Evolutionary conservation across 768 basidiomycete species (phyloP).

Genomic region (Podaxis sp.): DNA sequence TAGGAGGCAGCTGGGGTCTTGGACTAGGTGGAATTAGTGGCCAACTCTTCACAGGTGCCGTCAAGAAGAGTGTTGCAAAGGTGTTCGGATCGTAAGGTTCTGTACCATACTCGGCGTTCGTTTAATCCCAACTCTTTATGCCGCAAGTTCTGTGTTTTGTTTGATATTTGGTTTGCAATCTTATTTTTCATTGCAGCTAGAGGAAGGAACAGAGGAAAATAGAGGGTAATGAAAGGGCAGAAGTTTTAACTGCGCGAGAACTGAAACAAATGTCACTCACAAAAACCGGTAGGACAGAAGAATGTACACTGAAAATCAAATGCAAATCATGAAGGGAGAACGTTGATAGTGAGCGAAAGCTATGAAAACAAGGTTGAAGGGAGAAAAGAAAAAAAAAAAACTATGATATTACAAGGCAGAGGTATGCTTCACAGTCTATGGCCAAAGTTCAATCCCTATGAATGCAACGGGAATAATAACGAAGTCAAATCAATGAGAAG

Average conservation of each 20-base stretch:
- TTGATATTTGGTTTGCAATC: neutral
- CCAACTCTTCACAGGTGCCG: slow-evolving; percentile 74
- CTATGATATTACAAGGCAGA: slow-evolving; percentile 6
- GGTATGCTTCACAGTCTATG: slow-evolving; percentile 3
- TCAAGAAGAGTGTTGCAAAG: slow-evolving; percentile 76
- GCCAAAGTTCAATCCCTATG: slow-evolving; percentile 5
- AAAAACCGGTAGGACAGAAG: neutral
- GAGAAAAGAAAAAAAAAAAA: neutral
- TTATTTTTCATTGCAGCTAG: neutral
- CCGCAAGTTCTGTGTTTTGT: neutral
- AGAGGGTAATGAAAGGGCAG: neutral
- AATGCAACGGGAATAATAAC: slow-evolving; percentile 9
- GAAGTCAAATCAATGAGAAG: slow-evolving; percentile 11
- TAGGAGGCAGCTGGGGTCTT: slow-evolving; percentile 65
- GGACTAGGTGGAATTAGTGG: slow-evolving; percentile 82
- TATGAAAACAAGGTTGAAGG: slow-evolving; percentile 5
- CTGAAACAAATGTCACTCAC: neutral
- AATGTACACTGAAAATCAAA: slow-evolving; percentile 1
- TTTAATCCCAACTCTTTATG: neutral
- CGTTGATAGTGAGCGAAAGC: neutral
- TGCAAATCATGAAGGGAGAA: neutral
- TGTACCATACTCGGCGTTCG: neutral
- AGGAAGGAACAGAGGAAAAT: neutral
- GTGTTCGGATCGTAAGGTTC: slow-evolving; percentile 51
- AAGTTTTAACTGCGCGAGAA: neutral